A percentile compares a stretch with the other conserved stretches of the same genome.
Conservation (phyloP, 495 filamentous ascomycete genomes). For the Aspergillus saccharolyticus region DNA sequence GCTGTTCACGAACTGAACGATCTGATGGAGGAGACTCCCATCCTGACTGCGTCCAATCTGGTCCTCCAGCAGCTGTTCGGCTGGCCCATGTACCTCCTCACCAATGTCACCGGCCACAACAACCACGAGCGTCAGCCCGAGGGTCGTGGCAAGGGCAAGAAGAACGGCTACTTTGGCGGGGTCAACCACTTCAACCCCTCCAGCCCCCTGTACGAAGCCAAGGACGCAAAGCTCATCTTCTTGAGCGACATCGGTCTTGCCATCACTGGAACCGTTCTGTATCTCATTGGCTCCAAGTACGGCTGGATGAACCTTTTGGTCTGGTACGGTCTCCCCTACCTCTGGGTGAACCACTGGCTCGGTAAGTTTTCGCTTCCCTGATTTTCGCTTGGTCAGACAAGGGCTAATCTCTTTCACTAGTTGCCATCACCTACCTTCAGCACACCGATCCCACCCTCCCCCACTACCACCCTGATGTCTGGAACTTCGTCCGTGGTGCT, state of each 20-base stretch:
- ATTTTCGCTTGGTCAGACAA: neutral
- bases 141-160: constrained; percentile 84
- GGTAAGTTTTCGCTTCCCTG: constrained; percentile 34
- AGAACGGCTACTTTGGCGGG: constrained; percentile 70
- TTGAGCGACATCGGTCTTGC: constrained; percentile 78
- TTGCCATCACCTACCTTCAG: constrained; percentile 58
- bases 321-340: constrained; percentile 91
- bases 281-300: constrained; percentile 61
- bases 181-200: constrained; percentile 92
- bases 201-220: constrained; percentile 87
- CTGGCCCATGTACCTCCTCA: constrained; percentile 76
- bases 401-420: constrained; percentile 20
- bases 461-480: constrained; percentile 51
- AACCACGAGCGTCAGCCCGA: constrained; percentile 79
- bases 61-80: constrained; percentile 82
- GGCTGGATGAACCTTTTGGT: constrained; percentile 82
- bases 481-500: constrained; percentile 55
- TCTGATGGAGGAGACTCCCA: constrained; percentile 90
- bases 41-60: constrained; percentile 66
- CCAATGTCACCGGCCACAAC: constrained; percentile 94
- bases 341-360: constrained; percentile 98
- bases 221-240: constrained; percentile 76
- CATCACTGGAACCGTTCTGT: constrained; percentile 51
- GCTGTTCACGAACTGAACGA: constrained; percentile 75
- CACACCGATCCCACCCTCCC: constrained; percentile 57